A percentile compares a stretch with the other conserved stretches of the same genome.
phyloP scores from a whole-genome alignment of 1,284 basidiomycete species.

The Ustilago cynodontis region DNA sequence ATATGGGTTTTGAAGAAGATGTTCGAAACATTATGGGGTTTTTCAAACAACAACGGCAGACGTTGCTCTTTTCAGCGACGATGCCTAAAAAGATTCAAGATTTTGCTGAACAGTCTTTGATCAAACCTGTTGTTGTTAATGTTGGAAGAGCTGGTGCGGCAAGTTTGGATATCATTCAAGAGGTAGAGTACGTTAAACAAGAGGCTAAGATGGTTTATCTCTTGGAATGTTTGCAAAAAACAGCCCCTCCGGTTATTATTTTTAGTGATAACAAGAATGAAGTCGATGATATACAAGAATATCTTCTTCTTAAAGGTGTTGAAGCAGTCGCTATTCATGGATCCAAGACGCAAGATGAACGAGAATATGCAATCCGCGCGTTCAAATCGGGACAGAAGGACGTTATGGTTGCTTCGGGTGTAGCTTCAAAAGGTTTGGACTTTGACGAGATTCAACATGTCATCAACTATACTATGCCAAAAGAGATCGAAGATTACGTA shows the following conservation, averaged over 20 bases:
- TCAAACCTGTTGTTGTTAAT: conserved; percentile 92
- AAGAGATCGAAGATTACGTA: conserved; percentile 82
- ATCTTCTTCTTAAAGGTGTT: conserved; percentile 93
- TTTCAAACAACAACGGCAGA: conserved; percentile 96
- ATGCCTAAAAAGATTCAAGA: conserved; percentile 99
- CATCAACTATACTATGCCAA: conserved; percentile 98
- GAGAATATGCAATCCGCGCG: conserved; percentile 96
- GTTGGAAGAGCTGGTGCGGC: conserved; percentile 98
- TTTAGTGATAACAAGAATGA: conserved; percentile 99
- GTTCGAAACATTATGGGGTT: conserved; percentile 98
- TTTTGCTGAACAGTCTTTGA: conserved; percentile 94
- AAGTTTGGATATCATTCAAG: conserved; percentile 94
- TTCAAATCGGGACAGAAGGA: conserved; percentile 98
- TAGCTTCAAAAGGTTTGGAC: conserved; percentile 97
- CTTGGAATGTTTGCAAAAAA: conserved; percentile 97
- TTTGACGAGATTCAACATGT: conserved; percentile 98
- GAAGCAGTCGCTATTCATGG: conserved; percentile 99
- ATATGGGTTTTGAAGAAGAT: conserved; percentile 98
- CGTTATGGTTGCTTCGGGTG: conserved; percentile 98
- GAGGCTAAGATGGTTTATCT: conserved; percentile 99
- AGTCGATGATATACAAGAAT: conserved; percentile 99
- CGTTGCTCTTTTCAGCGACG: conserved; percentile 95
- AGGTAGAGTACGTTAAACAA: conserved; percentile 98
- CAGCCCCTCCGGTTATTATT: conserved; percentile 95
- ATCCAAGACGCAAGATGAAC: conserved; percentile 96